Conservation (phyloP, 768 basidiomycete genomes). For the Macrolepiota albuminosa region DNA sequence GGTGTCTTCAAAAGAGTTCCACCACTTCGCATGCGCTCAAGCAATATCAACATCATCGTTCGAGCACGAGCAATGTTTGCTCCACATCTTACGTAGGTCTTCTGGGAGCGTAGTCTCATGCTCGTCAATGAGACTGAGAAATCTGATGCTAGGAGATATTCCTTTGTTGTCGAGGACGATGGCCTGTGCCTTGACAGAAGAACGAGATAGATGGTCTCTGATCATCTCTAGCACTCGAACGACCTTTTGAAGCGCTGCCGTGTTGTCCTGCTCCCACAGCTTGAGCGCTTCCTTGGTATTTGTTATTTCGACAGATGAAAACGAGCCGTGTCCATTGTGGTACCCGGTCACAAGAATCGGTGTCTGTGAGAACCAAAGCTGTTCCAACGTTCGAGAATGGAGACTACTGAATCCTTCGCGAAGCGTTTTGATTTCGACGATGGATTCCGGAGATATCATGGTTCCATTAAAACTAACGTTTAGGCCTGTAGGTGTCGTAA, state of each 20-base stretch:
- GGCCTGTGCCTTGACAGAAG: conserved; percentile 12
- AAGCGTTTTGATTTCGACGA: conserved; percentile 19
- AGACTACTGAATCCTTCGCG: background rate
- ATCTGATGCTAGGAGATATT: background rate
- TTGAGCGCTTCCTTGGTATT: conserved; percentile 5
- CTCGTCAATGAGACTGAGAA: conserved; percentile 12
- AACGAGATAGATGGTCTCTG: conserved; percentile 7
- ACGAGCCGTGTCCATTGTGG: conserved; percentile 15
- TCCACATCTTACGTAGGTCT: conserved; percentile 11
- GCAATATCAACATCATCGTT: background rate
- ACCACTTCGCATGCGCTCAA: background rate
- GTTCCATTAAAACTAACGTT: conserved; percentile 7
- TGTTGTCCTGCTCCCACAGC: conserved; percentile 14
- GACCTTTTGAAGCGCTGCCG: conserved; percentile 10
- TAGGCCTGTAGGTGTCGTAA: conserved; percentile 9
- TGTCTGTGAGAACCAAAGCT: conserved; percentile 19
- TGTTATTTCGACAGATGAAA: conserved; percentile 8
- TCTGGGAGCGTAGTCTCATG: conserved; percentile 7
- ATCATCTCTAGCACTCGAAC: conserved; percentile 15
- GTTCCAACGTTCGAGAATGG: conserved; percentile 9
- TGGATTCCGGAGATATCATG: conserved; percentile 9
- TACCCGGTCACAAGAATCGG: conserved; percentile 16
- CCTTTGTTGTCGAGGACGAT: conserved; percentile 3
- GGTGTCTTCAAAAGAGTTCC: background rate
- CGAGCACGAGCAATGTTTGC: background rate